These are phyloP conservation scores for Ganoderma leucocontextum DNA, from an alignment of 1,284 basidiomycete genomes.

Conservation along the genomic window DNA sequence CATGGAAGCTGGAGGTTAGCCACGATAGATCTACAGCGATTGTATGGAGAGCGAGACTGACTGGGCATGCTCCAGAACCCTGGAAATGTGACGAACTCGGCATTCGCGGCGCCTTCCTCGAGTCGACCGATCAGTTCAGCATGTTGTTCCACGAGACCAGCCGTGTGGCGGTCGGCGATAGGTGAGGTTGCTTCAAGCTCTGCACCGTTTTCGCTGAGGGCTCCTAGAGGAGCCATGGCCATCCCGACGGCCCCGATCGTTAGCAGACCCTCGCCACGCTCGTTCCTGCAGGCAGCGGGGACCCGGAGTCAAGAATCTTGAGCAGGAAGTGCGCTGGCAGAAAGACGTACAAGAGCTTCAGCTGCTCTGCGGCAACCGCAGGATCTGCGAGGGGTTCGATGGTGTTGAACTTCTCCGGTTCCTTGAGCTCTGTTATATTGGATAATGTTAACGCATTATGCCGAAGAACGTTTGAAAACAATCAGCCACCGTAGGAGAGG, in stretches of 20 bases:
- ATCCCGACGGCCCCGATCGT: conserved; percentile 37
- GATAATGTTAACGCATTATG: neutral
- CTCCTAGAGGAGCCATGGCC: conserved; percentile 33
- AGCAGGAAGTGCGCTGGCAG: neutral
- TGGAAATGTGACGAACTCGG: conserved; percentile 38
- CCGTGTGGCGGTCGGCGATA: neutral
- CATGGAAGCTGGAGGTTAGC: neutral
- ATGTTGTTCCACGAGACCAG: conserved; percentile 42
- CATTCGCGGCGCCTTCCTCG: conserved; percentile 31
- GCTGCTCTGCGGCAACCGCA: conserved; percentile 30
- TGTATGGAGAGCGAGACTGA: conserved; percentile 17
- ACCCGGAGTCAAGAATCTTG: neutral
- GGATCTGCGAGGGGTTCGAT: conserved; percentile 41
- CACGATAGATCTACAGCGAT: neutral
- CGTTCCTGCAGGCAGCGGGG: conserved; percentile 21
- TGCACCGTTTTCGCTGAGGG: conserved; percentile 37
- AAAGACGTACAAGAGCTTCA: conserved; percentile 39
- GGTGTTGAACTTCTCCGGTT: conserved; percentile 34
- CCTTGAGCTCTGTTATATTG: conserved; percentile 16
- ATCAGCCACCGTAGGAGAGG: conserved; percentile 30
- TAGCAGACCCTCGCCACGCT: conserved; percentile 35
- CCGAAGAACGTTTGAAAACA: too few species aligned
- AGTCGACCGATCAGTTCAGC: conserved; percentile 40
- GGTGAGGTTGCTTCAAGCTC: conserved; percentile 18
- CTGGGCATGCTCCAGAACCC: conserved; percentile 33